These are phyloP conservation scores for Thinopyrum elongatum DNA, from an alignment of 176 grass and related monocot species.

Conservation along the genomic window DNA sequence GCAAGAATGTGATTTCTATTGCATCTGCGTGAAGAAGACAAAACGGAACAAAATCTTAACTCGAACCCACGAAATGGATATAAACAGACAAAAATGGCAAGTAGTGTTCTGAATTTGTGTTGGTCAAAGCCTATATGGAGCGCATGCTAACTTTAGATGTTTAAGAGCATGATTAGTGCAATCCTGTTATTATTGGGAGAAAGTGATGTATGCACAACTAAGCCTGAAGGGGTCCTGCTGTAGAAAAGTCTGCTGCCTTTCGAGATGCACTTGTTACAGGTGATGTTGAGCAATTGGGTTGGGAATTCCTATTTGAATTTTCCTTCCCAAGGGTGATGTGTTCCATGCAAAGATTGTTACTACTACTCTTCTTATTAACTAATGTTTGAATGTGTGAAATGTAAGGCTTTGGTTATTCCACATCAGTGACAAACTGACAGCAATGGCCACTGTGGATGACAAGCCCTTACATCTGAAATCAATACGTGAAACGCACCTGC, in stretches of 20 bases:
- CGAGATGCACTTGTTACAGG: background rate
- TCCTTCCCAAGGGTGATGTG: constrained; percentile 10
- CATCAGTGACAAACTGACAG: background rate
- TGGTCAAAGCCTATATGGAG: background rate
- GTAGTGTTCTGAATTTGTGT: background rate
- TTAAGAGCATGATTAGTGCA: background rate
- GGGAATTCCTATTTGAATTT: constrained; percentile 19
- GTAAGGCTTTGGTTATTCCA: constrained; percentile 20
- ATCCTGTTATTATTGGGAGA: background rate
- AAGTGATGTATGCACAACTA: background rate
- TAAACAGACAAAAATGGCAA: background rate
- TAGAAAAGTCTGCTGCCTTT: constrained; percentile 14
- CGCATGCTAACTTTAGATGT: constrained; percentile 2
- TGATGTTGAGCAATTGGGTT: constrained; percentile 9
- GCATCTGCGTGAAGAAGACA: background rate
- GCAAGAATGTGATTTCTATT: background rate
- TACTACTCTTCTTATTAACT: constrained; percentile 1
- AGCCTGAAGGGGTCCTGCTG: background rate
- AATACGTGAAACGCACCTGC: background rate
- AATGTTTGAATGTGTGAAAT: background rate
- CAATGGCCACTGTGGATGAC: background rate
- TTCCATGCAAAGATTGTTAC: background rate
- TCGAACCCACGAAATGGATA: background rate
- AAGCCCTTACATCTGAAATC: constrained; percentile 22
- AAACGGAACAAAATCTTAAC: background rate